Evolutionary conservation across 768 basidiomycete genomes (phyloP), one percentile per base, ranked within the genome.

Genomic region (Termitomyces sp.): DNA sequence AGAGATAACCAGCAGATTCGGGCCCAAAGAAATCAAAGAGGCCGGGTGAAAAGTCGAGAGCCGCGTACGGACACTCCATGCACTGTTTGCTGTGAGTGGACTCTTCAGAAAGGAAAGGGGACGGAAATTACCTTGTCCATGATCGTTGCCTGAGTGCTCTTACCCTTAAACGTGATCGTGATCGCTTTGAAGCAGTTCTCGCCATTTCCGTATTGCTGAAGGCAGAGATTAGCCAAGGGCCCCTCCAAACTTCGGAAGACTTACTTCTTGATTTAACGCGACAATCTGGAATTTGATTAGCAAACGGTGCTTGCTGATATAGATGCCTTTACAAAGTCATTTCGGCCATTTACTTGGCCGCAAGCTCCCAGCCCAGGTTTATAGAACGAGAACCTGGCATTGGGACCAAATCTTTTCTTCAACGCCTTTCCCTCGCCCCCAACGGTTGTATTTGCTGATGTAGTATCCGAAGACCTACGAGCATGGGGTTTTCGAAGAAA

Each of bases 91-190:
- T 13, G 37, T 42, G 29, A 6, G 34, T 61, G 29, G 59, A 34
- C 39, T 18, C 10, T 13, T 5, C 41, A 27, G n/a, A 14, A 32
- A 24, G 39, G 29, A 4, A 29, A n/a, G 13, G 3, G 18, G 3
- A n/a, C 13, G 16, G 26, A 39, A 68, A 70, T 54, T 47, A 82
- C 83, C 74, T 73, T 62, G 62, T 89, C 87, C 56, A 71, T 71
- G 52, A 88, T 79, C 51, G 65, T 61, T 31, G 68, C 68, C 48
- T 63, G 61, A 42, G 75, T 61, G 41, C 76, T 72, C 67, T 79
- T 78, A 42, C 86, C 86, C 39, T 72, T 70, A 67, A 69, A 75
- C 4, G 71, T 68, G 56, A 89, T 81, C 14, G 78, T 79, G 65
- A 89, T 82, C 59, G 56, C 64, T 64, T 83, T 69, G 63, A 71